Base-by-base conservation (phyloP, 2,329 filamentous ascomycete species). In the Botryotinia convoluta region DNA sequence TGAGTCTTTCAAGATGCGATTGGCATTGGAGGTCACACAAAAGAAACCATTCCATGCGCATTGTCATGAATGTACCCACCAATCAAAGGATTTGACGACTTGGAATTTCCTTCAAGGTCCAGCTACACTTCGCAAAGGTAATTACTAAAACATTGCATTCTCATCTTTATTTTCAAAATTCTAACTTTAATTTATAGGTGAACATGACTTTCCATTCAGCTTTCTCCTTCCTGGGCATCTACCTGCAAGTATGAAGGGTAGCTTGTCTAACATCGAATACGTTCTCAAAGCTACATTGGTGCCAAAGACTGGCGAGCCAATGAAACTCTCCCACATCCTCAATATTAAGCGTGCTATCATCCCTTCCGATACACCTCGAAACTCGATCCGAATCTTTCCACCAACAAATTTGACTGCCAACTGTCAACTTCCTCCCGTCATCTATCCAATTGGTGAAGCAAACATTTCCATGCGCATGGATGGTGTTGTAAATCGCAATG, bases 311-410 rank as follows among this genome's bases (percentile, higher is more conserved):
- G 89, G 90, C 77, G 86, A 91, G 82, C 82, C 86, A 7, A 86
- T 92, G 81, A 91, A 88, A 83, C 90, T 92, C 75, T 86, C 83
- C 74, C 91, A 92, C 84, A 87, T 88, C 16, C 85, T 98, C 62
- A 86, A 90, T 72, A 88, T 98, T 77, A 91, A 91, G 84, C 93
- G 95, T 75, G 92, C 94, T 48, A 89, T 98, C 39, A 87, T 84
- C 12, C 83, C 92, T 71, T 89, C 93, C 4, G 92, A 94, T 67
- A 87, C 88, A 71, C 94, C 97, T 75, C 95, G 97, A 83, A 91
- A 95, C 83, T 97, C 93, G 26, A 91, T 97, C 75, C 93, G 95
- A 80, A 93, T 98, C 80, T 99, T 99, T 84, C 96, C 95, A 65
- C 95, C 96, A 0, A 99, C 96, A 77, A 96, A 97, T 83, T 91